These are phyloP conservation scores for Crithidia fasciculata DNA, from an alignment of 208 protist species.

Conservation along the genomic window DNA sequence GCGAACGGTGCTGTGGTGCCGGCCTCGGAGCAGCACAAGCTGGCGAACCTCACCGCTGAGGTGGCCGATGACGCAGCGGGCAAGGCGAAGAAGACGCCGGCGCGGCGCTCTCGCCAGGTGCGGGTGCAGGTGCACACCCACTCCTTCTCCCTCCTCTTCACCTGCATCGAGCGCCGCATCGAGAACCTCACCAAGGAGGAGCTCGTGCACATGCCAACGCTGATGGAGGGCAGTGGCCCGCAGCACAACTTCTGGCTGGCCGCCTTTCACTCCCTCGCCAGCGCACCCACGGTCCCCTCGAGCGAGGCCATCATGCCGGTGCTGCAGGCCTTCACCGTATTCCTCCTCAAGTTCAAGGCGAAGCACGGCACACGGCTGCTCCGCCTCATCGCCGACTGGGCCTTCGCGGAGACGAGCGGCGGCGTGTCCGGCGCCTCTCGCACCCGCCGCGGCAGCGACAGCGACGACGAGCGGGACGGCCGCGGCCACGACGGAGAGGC, in stretches of 20 bases:
- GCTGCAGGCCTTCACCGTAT: constrained; percentile 78
- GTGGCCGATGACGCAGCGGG: constrained; percentile 5
- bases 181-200: constrained; percentile 76
- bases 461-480: constrained; percentile 28
- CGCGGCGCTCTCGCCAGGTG: constrained; percentile 25
- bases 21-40: constrained; percentile 35
- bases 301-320: constrained; percentile 72
- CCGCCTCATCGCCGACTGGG: constrained; percentile 73
- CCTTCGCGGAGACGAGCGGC: constrained; percentile 60
- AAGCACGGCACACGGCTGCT: constrained; percentile 77
- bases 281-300: constrained; percentile 59
- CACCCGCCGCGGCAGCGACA: constrained; percentile 9
- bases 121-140: constrained; percentile 74
- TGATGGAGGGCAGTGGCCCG: constrained; percentile 57
- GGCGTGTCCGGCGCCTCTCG: constrained; percentile 15
- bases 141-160: constrained; percentile 77
- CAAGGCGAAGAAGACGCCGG: constrained; percentile 21
- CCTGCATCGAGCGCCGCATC: constrained; percentile 68
- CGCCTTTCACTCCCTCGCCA: constrained; percentile 72
- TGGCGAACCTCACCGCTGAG: constrained; percentile 16
- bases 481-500: constrained; percentile 26
- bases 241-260: constrained; percentile 86
- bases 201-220: constrained; percentile 63
- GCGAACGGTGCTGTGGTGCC: constrained; percentile 41
- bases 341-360: constrained; percentile 91